Base-by-base conservation (phyloP, 495 filamentous ascomycete genomes). In the Xylaria telfairii region DNA sequence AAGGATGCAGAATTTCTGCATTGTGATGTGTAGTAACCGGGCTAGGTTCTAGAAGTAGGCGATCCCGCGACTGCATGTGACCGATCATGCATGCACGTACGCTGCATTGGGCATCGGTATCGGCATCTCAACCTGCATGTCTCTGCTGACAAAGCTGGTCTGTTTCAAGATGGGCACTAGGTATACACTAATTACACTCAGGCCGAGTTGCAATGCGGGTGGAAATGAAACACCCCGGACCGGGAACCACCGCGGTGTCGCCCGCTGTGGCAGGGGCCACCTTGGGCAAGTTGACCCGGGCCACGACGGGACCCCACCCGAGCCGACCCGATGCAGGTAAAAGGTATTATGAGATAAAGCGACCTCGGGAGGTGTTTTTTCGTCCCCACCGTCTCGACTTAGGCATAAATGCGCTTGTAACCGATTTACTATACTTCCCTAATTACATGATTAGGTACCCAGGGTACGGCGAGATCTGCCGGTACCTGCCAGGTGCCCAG, bases 21-120 rank as follows among this genome's bases (percentile, higher is more conserved):
- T 63, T 69, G 56, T 69, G 67, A 63, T 54, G 28, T 24, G 39
- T 69, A 53, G 56, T 32, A 49, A 53, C 54, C 17, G 30, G 44
- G 21, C 10, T 26, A 0, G 24, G 66, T 49, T 60, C 66, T 61
- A 62, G 56, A 69, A 69, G 44, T 21, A 44, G 21, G 41, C 26
- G 67, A 62, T 62, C 44, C 57, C 39, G 26, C 51, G 26, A 30
- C 39, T 24, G n/a, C 67, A 69, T 59, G 42, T 39, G 56, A 53
- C 46, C 59, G 59, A 63, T 63, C 66, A 61, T 69, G 67, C 46
- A 63, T 62, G 46, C 39, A 44, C 37, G 44, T n/a, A 19, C 1
- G 12, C 67, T 63, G 67, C 57, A 54, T 53, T 26, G 46, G 46
- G 44, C 19, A 68, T 68, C 67, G 42, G 41, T n/a, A 61, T 39